phyloP scores from a whole-genome alignment of 768 basidiomycete genomes.

The Psilocybe cubensis region DNA sequence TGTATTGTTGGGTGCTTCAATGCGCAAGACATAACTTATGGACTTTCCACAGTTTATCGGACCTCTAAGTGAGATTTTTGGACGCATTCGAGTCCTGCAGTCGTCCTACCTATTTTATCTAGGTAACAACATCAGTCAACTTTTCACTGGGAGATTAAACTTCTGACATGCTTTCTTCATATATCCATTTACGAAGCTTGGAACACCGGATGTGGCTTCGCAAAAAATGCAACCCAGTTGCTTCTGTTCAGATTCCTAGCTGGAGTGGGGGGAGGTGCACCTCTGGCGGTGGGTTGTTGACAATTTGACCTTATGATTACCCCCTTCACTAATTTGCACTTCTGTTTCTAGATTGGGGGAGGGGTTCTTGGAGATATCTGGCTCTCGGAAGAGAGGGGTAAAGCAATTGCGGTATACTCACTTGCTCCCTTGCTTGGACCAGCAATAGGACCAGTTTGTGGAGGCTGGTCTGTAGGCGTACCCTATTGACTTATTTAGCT shows the following conservation, averaged over 20 bases:
- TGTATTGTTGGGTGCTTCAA: neutral
- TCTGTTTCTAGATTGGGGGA: conserved; percentile 50
- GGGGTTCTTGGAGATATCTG: conserved; percentile 70
- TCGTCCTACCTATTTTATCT: conserved; percentile 66
- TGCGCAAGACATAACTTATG: neutral
- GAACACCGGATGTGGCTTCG: conserved; percentile 70
- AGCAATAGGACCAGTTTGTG: conserved; percentile 63
- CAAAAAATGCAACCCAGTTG: conserved; percentile 56
- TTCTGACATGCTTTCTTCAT: neutral
- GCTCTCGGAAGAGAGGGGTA: conserved; percentile 62
- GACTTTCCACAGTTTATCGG: conserved; percentile 42
- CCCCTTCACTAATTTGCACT: neutral
- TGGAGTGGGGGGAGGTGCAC: conserved; percentile 75
- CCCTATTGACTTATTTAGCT: neutral
- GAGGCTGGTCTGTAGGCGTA: conserved; percentile 49
- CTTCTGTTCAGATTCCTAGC: conserved; percentile 72
- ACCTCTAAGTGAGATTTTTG: conserved; percentile 74
- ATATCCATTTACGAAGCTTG: conserved; percentile 38
- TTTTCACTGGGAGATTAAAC: neutral
- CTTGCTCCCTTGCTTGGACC: conserved; percentile 70
- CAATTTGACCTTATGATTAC: conserved; percentile 18
- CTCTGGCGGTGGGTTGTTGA: conserved; percentile 54
- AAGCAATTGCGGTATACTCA: conserved; percentile 67
- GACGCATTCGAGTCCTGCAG: conserved; percentile 65
- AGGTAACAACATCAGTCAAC: conserved; percentile 42